A percentile compares a stretch with the other conserved stretches of the same genome.
phyloP scores from a whole-genome alignment of 805 yeast species.

The Candida peoriensis region DNA sequence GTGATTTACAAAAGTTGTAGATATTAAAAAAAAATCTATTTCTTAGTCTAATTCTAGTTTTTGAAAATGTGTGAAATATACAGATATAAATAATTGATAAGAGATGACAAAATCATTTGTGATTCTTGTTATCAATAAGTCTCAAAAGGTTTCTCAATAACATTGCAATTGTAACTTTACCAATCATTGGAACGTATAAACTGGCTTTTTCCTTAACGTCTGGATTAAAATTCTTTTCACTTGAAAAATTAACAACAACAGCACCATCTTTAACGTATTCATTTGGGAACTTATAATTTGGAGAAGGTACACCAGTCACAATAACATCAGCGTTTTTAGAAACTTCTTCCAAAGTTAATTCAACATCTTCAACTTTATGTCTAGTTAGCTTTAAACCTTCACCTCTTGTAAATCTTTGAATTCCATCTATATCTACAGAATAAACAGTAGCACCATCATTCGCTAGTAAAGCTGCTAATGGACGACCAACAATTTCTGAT shows the following conservation, averaged over 20 bases:
- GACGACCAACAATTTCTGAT: constrained; percentile 96
- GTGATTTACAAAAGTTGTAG: too few relatives aligned
- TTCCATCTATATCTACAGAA: constrained; percentile 82
- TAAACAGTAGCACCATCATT: constrained; percentile 97
- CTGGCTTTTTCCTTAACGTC: constrained; percentile 83
- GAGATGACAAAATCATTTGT: too few relatives aligned
- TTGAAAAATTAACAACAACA: constrained; percentile 83
- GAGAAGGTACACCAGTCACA: constrained; percentile 92
- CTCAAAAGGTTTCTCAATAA: constrained; percentile 83
- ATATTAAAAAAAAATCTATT: too few relatives aligned
- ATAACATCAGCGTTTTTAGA: constrained; percentile 82
- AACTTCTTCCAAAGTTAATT: constrained; percentile 52
- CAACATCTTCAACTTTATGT: constrained; percentile 70
- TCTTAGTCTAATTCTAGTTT: too few relatives aligned
- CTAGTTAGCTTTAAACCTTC: constrained; percentile 77
- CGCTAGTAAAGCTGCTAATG: constrained; percentile 90
- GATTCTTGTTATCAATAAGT: constrained; percentile 58
- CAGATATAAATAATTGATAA: too few relatives aligned
- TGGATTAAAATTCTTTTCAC: constrained; percentile 81
- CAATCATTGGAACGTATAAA: constrained; percentile 90
- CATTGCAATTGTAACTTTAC: constrained; percentile 96
- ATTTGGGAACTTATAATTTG: constrained; percentile 79
- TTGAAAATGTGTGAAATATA: too few relatives aligned
- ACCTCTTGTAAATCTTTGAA: constrained; percentile 92
- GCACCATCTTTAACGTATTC: constrained; percentile 82